A percentile compares a stretch with the other conserved stretches of the same genome.
phyloP scores from a whole-genome alignment of 345 rosid species.

The Eucalyptus melliodora region DNA sequence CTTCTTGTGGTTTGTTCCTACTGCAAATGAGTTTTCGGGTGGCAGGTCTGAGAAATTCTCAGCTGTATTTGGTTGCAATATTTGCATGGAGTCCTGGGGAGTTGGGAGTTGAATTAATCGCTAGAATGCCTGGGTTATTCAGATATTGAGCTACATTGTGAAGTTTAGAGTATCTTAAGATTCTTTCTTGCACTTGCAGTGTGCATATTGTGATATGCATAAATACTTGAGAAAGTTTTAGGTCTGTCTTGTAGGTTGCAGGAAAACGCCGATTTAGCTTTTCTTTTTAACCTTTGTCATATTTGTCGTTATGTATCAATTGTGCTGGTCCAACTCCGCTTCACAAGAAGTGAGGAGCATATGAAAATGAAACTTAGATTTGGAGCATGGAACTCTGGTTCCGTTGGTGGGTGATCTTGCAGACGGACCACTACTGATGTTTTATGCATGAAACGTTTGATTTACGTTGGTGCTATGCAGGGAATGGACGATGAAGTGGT shows the following conservation, averaged over 20 bases:
- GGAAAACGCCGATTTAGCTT: not conserved
- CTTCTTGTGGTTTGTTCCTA: not conserved
- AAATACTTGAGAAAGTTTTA: not conserved
- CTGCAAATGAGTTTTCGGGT: not conserved
- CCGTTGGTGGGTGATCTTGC: not conserved
- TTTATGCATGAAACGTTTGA: not conserved
- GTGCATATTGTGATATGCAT: not conserved
- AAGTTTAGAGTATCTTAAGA: not conserved
- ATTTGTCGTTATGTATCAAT: not conserved
- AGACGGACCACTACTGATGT: not conserved
- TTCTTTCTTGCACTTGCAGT: not conserved
- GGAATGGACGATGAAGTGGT: slow-evolving; percentile 72
- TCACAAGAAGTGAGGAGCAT: not conserved
- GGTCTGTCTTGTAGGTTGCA: not conserved
- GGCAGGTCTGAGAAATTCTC: not conserved
- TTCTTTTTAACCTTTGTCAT: not conserved
- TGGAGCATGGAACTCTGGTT: not conserved
- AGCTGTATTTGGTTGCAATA: not conserved
- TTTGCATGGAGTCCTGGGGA: not conserved
- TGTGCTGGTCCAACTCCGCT: not conserved
- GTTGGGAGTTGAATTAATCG: not conserved
- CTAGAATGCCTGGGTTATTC: not conserved
- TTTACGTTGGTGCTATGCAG: slow-evolving; percentile 11
- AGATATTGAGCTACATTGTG: not conserved
- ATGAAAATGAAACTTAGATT: not conserved